Evolutionary conservation across 2,329 filamentous ascomycete species (phyloP), one percentile per base, ranked within the genome.

Genomic region (Biscogniauxia mediterranea): DNA sequence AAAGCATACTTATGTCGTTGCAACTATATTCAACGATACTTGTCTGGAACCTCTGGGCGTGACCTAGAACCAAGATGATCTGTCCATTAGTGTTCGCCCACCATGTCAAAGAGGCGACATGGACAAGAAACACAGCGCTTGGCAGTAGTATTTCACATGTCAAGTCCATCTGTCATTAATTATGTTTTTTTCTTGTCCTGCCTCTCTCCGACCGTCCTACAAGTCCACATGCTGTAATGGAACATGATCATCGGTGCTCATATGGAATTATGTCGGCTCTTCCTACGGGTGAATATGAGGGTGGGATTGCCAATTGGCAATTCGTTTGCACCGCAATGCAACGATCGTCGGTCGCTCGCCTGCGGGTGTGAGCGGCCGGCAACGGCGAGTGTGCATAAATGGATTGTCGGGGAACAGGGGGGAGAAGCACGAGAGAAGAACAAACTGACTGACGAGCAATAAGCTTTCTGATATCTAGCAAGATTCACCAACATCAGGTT

Each of bases 191-290:
- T 17, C 17, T 52, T 52, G 19, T 25, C 19, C 50, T 21, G 50
- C 15, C 19, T 52, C 17, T 54, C 25, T 21, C 52, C 52, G 52
- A 32, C n/a, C 3, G 23, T 28, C 17, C 25, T 25, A 54, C 26
- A 19, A 54, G 5, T 28, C 52, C 52, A 54, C 52, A 54, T 54
- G 54, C 62, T 55, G 38, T 51, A 61, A 61, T 63, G 62, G 60
- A 63, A 63, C 59, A 61, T 59, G 62, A 66, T 65, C 66, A 60
- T 65, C 60, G 58, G 62, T 55, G 57, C 59, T 66, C 64, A 66
- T 68, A 62, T 65, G 64, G 64, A 57, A 61, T 61, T 60, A 65
- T 63, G 62, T 66, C 64, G 64, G 66, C 42, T 55, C 64, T 66
- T 62, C 59, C 56, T 55, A 60, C 61, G 66, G 62, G 51, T 66